Base-by-base conservation (phyloP, 2,329 filamentous ascomycete genomes). In the Tympanopsis confertula region DNA sequence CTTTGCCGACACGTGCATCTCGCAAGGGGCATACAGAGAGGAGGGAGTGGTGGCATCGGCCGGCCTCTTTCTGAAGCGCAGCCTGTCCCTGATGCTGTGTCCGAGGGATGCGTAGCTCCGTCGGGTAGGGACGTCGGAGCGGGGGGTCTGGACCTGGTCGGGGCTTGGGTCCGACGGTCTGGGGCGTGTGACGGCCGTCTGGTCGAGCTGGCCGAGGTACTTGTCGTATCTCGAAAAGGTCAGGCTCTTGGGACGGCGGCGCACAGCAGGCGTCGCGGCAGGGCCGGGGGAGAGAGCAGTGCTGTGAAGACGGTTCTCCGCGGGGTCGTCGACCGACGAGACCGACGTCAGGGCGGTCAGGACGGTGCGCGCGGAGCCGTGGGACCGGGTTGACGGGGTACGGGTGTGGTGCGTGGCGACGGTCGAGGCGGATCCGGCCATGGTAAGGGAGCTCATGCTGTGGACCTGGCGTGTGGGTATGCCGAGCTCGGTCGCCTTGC, bases 221-320 rank as follows among this genome's bases (percentile, higher is more conserved):
- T 58, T 63, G 20, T 75, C 69, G 45, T 74, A 75, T 20, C 63
- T 60, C 5, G 59, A 55, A 44, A 74, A 73, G 39, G 53, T 67
- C 19, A 68, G 50, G 24, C 50, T 58, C 42, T 58, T 61, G 26
- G 59, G 58, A 38, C 58, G 49, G 39, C 45, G 48, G 41, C 50
- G 56, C 39, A 47, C 44, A 29, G 52, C 49, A 39, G 37, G 45
- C 41, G 19, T 41, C 42, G 36, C 37, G 19, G 30, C 32, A 20
- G 32, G 36, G 7, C 39, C 35, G 28, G 20, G 28, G 18, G 17
- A 35, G 20, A 15, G 38, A 22, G 26, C 47, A 43, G 4, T 47
- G 44, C 26, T 42, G 48, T 3, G 45, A 40, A 3, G 45, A 48
- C 47, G 13, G 44, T 43, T 37, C 35, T 47, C 37, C 35, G 45